These are phyloP conservation scores for Phytophthora ramorum DNA, from an alignment of 352 stramenopile genomes.

Conservation along the genomic window DNA sequence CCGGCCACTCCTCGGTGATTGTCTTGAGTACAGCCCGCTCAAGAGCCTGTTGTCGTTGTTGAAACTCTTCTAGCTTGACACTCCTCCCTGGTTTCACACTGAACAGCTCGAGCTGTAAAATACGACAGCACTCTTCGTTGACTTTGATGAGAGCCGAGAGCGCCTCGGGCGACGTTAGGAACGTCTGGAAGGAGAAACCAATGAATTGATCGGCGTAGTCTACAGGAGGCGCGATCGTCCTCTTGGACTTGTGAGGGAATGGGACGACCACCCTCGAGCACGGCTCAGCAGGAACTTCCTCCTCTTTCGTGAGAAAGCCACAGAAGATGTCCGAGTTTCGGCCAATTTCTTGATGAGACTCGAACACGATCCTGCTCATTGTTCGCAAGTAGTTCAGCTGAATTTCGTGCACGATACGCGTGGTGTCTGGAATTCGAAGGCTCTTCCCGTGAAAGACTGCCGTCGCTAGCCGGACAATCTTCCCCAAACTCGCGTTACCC, in stretches of 20 bases:
- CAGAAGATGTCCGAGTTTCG: constrained; percentile 70
- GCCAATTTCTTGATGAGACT: constrained; percentile 64
- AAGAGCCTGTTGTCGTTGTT: constrained; percentile 78
- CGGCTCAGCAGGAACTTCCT: constrained; percentile 44
- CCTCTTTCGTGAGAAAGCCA: constrained; percentile 55
- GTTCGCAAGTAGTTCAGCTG: constrained; percentile 92
- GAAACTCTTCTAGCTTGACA: constrained; percentile 88
- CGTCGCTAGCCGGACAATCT: constrained; percentile 76
- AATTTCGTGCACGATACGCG: constrained; percentile 87
- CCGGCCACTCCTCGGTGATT: constrained; percentile 86
- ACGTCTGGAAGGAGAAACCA: constrained; percentile 88
- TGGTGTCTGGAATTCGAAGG: constrained; percentile 73
- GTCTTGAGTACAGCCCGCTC: constrained; percentile 78
- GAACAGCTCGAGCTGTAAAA: constrained; percentile 85
- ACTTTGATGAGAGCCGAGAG: constrained; percentile 80
- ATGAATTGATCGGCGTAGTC: constrained; percentile 91
- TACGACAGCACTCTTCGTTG: constrained; percentile 86
- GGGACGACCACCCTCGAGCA: constrained; percentile 51
- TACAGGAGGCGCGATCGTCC: constrained; percentile 54
- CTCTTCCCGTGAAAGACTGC: constrained; percentile 74
- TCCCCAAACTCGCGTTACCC: constrained; percentile 78
- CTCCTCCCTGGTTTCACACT: constrained; percentile 75
- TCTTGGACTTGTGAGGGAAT: constrained; percentile 24
- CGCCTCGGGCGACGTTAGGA: constrained; percentile 81
- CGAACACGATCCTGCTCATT: constrained; percentile 93